Evolutionary conservation across 768 basidiomycete genomes (phyloP), one percentile per base, ranked within the genome.

Genomic region (Lactarius vividus): DNA sequence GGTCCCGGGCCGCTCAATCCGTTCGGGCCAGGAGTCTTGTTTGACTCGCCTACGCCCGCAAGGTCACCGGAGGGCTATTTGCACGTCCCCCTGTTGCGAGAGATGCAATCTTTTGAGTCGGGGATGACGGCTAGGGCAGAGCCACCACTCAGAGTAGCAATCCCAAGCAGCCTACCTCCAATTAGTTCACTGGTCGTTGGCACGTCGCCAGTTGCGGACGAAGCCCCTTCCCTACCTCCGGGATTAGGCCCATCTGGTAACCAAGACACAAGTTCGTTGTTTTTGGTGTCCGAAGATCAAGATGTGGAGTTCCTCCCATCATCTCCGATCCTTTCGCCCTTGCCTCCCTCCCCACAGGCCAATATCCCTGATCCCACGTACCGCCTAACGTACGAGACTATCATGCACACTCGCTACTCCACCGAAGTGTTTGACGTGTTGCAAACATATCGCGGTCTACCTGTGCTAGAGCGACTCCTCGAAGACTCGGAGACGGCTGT

Each of bases 81-180:
- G 40, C 69, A 33, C 23, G 71, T 73, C 1, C 85, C 83, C 4
- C 79, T 80, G 52, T 74, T 94, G n/a, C 87, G 91, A 28, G 88
- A 88, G 73, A 90, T 93, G 88, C 91, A 93, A 70, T 91, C 89
- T 0, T 94, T 94, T 72, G 92, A 94, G 70, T 93, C 91, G 4
- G 87, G 86, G 1, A 74, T 89, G 42, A 94, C 92, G 0, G 91
- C 89, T 0, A 83, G 86, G 28, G 88, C 89, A 57, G 81, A 76
- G 40, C 59, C 44, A n/a, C 53, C 65, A 6, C n/a, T 60, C 29
- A 53, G 61, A 35, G 31, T 61, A 4, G 59, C 57, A 2, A 29
- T 33, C 2, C 5, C 53, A 20, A 62, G 20, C 4, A 23, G 11
- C 57, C 9, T 57, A 42, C 29, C 68, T 29, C 61, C 57, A 1